These are phyloP conservation scores for Dactylella cylindrospora DNA, from an alignment of 2,329 filamentous ascomycete species.

Conservation along the genomic window DNA sequence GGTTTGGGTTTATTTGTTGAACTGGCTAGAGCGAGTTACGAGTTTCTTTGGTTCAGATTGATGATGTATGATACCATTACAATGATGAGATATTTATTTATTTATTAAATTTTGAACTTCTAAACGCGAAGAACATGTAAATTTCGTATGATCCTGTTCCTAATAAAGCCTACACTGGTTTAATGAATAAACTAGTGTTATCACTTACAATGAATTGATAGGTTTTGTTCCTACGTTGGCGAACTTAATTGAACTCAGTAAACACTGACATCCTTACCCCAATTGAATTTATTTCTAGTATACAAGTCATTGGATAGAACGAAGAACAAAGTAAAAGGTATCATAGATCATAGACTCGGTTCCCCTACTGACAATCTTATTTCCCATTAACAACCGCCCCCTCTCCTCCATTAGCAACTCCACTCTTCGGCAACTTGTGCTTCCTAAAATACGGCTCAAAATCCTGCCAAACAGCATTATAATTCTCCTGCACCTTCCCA, in stretches of 20 bases:
- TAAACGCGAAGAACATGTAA: no score
- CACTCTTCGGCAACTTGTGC: conserved; percentile 24
- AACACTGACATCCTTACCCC: no score
- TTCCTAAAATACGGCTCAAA: conserved; percentile 63
- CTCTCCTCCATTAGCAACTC: conserved; percentile 11
- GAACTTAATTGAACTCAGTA: neutral
- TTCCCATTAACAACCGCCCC: no score
- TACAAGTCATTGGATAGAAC: neutral
- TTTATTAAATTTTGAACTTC: no score
- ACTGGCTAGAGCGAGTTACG: conserved; percentile 11
- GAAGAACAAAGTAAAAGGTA: no score
- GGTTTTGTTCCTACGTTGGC: neutral
- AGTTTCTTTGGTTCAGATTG: neutral
- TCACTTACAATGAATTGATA: neutral
- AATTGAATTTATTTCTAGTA: no score
- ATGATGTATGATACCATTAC: conserved; percentile 33
- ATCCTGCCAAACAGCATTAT: conserved; percentile 75
- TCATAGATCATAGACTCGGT: no score
- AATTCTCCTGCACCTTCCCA: conserved; percentile 69
- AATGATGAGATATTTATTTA: no score
- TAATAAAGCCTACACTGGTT: no score
- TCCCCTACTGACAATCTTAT: no score
- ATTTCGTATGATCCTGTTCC: no score
- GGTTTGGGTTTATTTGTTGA: neutral
- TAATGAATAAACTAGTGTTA: neutral